Base-by-base conservation (phyloP, 2,329 filamentous ascomycete species). In the Epichloe aotearoae region DNA sequence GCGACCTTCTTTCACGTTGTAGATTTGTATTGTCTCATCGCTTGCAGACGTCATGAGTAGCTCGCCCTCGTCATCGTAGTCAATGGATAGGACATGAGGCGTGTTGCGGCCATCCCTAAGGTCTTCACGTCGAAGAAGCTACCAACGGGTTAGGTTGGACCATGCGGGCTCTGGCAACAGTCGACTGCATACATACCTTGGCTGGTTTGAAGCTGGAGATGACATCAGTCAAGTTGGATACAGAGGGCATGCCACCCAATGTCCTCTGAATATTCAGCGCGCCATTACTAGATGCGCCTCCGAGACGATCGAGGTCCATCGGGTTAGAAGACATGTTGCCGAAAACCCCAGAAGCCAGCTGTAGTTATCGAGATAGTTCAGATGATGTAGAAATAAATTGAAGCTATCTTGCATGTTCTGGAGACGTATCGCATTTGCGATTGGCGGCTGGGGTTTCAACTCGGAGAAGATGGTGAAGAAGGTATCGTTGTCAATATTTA, bases 41-140 rank as follows among this genome's bases (percentile, higher is more conserved):
- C 88, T 89, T 58, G 90, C 87, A 5, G 89, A 88, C 0, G 90
- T 87, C 68, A 98, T 88, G 53, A 94, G 79, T 47, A 91, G 86
- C 66, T 96, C 89, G 66, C 93, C 93, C 42, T 87, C 85, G 70
- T 97, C 90, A 67, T 97, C 90, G 64, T 95, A 98, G 71, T 98
- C 91, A 59, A 98, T 80, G 2, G 91, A 97, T 8, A 93, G 85
- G 53, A 96, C 81, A 56, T 82, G 76, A 4, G 83, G 80, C 47
- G 74, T 71, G 10, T 73, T 67, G 52, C 71, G 69, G 52, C 68
- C 68, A 45, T 76, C 75, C 58, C 76, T 78, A 40, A 72, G 58
- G 54, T 79, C 75, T 41, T 80, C 73, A 52, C 79, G 74, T 44
- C 72, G 73, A 58, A 86, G 83, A 17, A 83, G 75, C 66, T 69